Evolutionary conservation across 768 basidiomycete species (phyloP).

Genomic region (Mycena metata): DNA sequence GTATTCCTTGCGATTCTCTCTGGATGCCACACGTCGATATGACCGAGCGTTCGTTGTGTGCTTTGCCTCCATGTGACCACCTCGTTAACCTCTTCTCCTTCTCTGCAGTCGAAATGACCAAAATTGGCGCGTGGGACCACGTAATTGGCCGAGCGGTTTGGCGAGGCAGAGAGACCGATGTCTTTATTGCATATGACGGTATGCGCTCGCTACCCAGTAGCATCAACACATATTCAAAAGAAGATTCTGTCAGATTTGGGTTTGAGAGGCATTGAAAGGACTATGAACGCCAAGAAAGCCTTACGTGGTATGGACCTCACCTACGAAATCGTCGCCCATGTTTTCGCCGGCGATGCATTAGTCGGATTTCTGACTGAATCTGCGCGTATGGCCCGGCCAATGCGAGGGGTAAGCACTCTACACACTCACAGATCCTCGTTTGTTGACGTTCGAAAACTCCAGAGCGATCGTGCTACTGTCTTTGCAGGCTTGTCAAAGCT

Average conservation of each 20-base stretch:
- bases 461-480: constrained; percentile 32
- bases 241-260: neutral
- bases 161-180: constrained; percentile 21
- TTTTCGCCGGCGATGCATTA: constrained; percentile 19
- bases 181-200: constrained; percentile 17
- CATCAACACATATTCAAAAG: neutral
- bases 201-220: neutral
- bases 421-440: neutral
- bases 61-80: too few species aligned
- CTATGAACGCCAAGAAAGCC: constrained; percentile 7
- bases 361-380: constrained; percentile 20
- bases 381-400: neutral
- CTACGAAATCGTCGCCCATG: constrained; percentile 25
- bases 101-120: constrained; percentile 13
- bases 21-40: constrained; percentile 28
- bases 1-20: constrained; percentile 22
- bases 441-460: too few species aligned
- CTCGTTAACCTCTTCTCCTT: too few species aligned
- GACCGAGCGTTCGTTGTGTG: neutral
- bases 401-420: constrained; percentile 5
- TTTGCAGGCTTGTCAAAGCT: constrained; percentile 32
- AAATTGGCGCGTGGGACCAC: neutral
- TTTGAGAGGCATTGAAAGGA: neutral
- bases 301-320: constrained; percentile 16
- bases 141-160: constrained; percentile 11